Evolutionary conservation across 768 basidiomycete species (phyloP).

Genomic region (Calocera cornea): DNA sequence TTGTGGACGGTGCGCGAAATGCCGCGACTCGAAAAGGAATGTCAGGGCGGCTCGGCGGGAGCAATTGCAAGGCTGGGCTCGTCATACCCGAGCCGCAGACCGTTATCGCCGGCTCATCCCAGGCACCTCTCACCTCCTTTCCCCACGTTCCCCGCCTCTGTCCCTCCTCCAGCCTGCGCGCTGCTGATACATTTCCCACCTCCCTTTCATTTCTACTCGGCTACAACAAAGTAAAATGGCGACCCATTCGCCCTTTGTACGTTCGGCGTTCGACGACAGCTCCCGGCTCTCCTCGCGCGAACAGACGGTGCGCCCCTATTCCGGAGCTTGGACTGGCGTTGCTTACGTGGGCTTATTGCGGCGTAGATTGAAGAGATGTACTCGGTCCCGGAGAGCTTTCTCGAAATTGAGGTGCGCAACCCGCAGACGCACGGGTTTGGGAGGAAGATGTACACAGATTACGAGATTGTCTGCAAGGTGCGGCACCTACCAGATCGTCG

Average conservation of each 20-base stretch:
- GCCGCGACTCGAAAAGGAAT: background rate
- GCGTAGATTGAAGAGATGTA: conserved; percentile 95
- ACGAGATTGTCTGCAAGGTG: conserved; percentile 95
- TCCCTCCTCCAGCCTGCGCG: background rate
- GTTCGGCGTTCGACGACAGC: conserved; percentile 11
- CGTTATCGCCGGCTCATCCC: background rate
- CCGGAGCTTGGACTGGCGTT: conserved; percentile 9
- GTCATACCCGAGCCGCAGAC: background rate
- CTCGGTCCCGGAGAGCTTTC: conserved; percentile 86
- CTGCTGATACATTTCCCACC: background rate
- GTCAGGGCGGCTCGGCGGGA: background rate
- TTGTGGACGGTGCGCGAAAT: background rate
- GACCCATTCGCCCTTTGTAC: conserved; percentile 11
- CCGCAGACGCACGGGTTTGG: conserved; percentile 97
- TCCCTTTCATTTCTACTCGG: background rate
- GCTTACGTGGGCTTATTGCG: conserved; percentile 1
- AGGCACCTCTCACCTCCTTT: background rate
- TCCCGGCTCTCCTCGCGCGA: conserved; percentile 2
- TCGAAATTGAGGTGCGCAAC: conserved; percentile 94
- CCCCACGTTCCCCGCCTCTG: background rate
- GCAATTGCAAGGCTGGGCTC: background rate
- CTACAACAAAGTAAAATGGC: conserved; percentile 2
- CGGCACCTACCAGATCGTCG: conserved; percentile 14
- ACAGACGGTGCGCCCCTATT: conserved; percentile 11
- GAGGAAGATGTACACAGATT: conserved; percentile 98